Evolutionary conservation across 805 yeast genomes (phyloP), one percentile per base, ranked within the genome.

Genomic region (Ogataea pilisensis): DNA sequence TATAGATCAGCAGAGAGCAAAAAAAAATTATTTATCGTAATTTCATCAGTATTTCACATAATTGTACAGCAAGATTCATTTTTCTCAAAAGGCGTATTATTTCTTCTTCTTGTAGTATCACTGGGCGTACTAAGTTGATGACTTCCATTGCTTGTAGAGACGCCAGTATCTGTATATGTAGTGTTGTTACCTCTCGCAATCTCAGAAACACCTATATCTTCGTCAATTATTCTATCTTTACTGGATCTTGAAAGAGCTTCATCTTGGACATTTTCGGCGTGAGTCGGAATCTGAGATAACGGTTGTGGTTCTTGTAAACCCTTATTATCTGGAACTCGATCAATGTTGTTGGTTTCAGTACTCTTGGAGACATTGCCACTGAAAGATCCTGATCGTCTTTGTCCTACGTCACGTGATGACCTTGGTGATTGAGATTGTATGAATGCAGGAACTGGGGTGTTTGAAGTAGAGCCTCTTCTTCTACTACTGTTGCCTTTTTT

Each of bases 381-480:
- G n/a, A n/a, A n/a, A n/a, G n/a, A n/a, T n/a, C n/a, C n/a, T n/a
- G n/a, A n/a, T n/a, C n/a, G n/a, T n/a, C n/a, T n/a, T n/a, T n/a
- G n/a, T n/a, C n/a, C n/a, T n/a, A n/a, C n/a, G n/a, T n/a, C n/a
- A n/a, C n/a, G n/a, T n/a, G n/a, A n/a, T n/a, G n/a, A n/a, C n/a
- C n/a, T n/a, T 35, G 25, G 13, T n/a, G 22, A 5, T 14, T 3
- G 35, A 18, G 31, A 19, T 9, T 52, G 30, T 5, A 37, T 26
- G 35, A 53, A 55, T 11, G 45, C 43, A 9, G 61, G 61, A 13
- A 55, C 61, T 8, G 61, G 60, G 1, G 50, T 36, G 32, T 57
- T 57, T 11, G 57, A 50, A 14, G 51, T 41, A 7, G 59, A 53
- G 8, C 54, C 52, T 34, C 57, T 45, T 44, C 58, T 49, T 33